phyloP scores from a whole-genome alignment of 2,329 filamentous ascomycete genomes.

The Penicillium frequentans region DNA sequence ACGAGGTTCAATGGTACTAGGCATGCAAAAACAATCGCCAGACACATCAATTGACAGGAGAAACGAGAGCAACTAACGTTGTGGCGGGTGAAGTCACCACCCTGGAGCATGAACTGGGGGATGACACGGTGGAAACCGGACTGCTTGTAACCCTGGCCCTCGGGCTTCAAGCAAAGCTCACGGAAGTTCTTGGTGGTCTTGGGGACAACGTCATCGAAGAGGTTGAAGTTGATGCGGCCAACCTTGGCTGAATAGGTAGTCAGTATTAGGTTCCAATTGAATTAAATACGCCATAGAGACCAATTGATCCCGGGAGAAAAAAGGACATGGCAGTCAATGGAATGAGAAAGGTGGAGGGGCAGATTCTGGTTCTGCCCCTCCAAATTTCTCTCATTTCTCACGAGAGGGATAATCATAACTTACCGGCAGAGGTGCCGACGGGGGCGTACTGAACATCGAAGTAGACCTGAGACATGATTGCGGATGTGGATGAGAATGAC shows the following conservation, averaged over 20 bases:
- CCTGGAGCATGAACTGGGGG: conserved; percentile 92
- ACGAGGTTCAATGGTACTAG: not conserved
- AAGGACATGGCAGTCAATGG: conserved; percentile 4
- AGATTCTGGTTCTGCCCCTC: conserved; percentile 15
- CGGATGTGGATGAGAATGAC: conserved; percentile 53
- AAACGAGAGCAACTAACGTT: conserved; percentile 63
- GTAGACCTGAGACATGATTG: conserved; percentile 76
- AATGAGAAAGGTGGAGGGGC: conserved; percentile 1
- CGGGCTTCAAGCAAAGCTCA: conserved; percentile 72
- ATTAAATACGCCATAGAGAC: conserved; percentile 15
- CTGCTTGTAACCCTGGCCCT: conserved; percentile 79
- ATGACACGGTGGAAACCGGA: conserved; percentile 93
- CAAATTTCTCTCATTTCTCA: conserved; percentile 6
- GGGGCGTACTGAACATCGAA: conserved; percentile 69
- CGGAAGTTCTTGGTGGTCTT: conserved; percentile 86
- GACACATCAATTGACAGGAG: not conserved
- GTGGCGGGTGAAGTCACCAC: conserved; percentile 89
- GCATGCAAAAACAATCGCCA: conserved; percentile 13
- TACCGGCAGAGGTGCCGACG: conserved; percentile 29
- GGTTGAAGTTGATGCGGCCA: conserved; percentile 84
- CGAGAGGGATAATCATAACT: conserved; percentile 20
- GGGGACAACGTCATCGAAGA: conserved; percentile 82
- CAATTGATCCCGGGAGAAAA: conserved; percentile 5
- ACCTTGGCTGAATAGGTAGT: conserved; percentile 58
- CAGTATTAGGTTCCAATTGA: conserved; percentile 13